phyloP scores from a whole-genome alignment of 257 asterid genomes.

The Cruciata laevipes region DNA sequence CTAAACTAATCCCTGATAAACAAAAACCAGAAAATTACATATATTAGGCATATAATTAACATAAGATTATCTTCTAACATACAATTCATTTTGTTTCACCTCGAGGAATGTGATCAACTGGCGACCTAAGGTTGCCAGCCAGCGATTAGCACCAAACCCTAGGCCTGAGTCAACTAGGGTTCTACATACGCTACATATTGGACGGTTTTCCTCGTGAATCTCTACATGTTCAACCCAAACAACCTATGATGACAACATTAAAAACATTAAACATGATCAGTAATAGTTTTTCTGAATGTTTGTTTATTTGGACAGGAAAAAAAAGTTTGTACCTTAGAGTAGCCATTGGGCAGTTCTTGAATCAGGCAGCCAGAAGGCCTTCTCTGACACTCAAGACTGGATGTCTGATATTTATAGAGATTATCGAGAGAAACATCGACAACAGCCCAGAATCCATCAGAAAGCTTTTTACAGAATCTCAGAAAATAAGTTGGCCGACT shows the following conservation, averaged over 20 bases:
- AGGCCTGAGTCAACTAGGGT: conserved; percentile 27
- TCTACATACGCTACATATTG: conserved; percentile 21
- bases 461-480: conserved; percentile 29
- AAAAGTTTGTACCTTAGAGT: conserved; percentile 18
- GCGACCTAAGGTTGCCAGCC: conserved; percentile 31
- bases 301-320: no score
- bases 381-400: conserved; percentile 21
- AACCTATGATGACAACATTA: no score
- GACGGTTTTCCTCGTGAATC: conserved; percentile 27
- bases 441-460: conserved; percentile 32
- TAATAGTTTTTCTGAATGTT: no score
- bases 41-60: not conserved
- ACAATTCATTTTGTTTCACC: conserved; percentile 8
- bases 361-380: conserved; percentile 39
- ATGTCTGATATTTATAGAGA: conserved; percentile 13
- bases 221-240: conserved; percentile 33
- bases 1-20: conserved; percentile 19
- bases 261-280: not conserved
- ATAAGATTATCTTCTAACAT: no score
- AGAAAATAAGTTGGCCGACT: conserved; percentile 26
- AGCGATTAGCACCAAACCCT: conserved; percentile 33
- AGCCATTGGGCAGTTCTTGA: conserved; percentile 35
- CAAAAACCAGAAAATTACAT: not conserved
- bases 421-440: conserved; percentile 33
- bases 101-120: conserved; percentile 26